Evolutionary conservation across 1,284 basidiomycete species (phyloP).

Genomic region (Papiliotrema laurentii): DNA sequence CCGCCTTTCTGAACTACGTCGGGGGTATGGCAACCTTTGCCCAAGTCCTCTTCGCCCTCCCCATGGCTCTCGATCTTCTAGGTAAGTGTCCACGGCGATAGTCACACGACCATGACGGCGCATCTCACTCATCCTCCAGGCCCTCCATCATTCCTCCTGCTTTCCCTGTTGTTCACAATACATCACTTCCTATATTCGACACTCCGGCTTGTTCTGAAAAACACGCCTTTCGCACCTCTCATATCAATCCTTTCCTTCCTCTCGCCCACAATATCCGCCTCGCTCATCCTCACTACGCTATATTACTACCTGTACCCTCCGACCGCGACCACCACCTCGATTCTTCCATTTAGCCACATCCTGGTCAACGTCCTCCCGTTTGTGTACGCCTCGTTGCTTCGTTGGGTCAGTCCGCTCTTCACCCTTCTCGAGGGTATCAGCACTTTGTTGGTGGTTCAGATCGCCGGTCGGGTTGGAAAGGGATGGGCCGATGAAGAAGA

Average conservation of each 20-base stretch:
- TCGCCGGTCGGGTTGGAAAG: constrained; percentile 45
- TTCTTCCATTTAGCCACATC: constrained; percentile 24
- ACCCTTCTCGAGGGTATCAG: constrained; percentile 46
- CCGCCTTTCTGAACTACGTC: constrained; percentile 26
- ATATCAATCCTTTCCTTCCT: constrained; percentile 41
- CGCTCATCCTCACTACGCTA: constrained; percentile 30
- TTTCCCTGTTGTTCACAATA: constrained; percentile 45
- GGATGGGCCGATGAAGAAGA: constrained; percentile 49
- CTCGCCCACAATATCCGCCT: constrained; percentile 39
- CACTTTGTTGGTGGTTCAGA: constrained; percentile 46
- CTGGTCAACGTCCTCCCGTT: constrained; percentile 44
- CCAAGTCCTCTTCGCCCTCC: constrained; percentile 43
- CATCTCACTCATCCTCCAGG: constrained; percentile 20
- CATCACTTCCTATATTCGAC: constrained; percentile 47
- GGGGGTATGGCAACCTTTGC: constrained; percentile 42
- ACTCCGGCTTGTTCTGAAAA: constrained; percentile 28
- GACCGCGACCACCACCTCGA: constrained; percentile 7
- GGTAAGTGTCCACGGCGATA: constrained; percentile 21
- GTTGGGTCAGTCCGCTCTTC: constrained; percentile 47
- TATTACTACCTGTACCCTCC: constrained; percentile 44
- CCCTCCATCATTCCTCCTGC: constrained; percentile 47
- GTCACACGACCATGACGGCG: not conserved
- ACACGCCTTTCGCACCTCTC: constrained; percentile 33
- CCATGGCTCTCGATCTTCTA: constrained; percentile 42
- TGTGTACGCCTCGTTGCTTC: constrained; percentile 42